Evolutionary conservation across 2,329 filamentous ascomycete genomes (phyloP).

Genomic region (Botrytis fabae): DNA sequence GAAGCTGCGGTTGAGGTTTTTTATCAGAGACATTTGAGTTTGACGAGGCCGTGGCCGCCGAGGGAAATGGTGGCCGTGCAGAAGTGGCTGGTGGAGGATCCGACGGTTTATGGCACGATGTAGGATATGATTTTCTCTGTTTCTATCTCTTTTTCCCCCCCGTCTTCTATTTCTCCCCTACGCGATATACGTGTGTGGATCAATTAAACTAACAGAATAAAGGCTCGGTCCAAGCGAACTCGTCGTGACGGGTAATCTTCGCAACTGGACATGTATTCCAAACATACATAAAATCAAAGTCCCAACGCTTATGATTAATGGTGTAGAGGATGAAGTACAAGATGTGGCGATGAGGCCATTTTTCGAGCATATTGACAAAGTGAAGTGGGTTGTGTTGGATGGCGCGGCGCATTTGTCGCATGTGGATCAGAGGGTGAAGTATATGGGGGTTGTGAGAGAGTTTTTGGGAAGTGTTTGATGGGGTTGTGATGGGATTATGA

Average conservation of each 20-base stretch:
- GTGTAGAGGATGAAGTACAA: conserved; percentile 42
- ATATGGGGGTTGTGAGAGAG: conserved; percentile 17
- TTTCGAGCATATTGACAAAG: conserved; percentile 42
- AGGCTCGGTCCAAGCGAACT: conserved; percentile 40
- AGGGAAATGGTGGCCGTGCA: conserved; percentile 37
- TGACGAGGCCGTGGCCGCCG: conserved; percentile 39
- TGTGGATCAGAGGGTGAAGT: conserved; percentile 23
- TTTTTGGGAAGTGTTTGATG: conserved; percentile 12
- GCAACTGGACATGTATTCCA: conserved; percentile 38
- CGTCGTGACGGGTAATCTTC: conserved; percentile 34
- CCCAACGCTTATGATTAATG: conserved; percentile 43
- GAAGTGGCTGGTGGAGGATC: conserved; percentile 31
- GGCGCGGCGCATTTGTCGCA: conserved; percentile 39
- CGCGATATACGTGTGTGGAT: background rate
- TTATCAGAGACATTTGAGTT: conserved; percentile 39
- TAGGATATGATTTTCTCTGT: background rate
- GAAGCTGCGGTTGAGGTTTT: conserved; percentile 36
- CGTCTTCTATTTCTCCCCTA: background rate
- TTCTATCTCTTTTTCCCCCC: too few relatives aligned
- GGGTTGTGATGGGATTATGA: background rate
- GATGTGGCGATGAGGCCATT: conserved; percentile 42
- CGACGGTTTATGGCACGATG: conserved; percentile 33
- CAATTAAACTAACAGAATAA: too few relatives aligned
- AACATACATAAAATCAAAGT: conserved; percentile 38
- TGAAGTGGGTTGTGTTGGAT: conserved; percentile 43